Percentiles rank a stretch among this genome's conserved stretches.
Evolutionary conservation across 2,329 filamentous ascomycete species (phyloP).

Genomic region (Endocalyx cinctus): DNA sequence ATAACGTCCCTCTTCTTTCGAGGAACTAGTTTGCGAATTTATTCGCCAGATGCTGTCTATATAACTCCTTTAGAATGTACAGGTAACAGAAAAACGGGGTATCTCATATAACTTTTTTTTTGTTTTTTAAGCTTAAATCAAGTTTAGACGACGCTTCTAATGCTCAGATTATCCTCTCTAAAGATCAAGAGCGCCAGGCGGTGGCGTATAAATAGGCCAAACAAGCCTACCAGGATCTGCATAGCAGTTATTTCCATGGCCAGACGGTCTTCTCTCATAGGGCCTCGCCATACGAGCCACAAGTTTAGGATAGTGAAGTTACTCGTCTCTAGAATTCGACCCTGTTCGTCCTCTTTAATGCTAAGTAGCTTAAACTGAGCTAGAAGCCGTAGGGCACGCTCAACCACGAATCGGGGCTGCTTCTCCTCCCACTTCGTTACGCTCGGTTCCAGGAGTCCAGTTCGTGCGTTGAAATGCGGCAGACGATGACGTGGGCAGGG

Average conservation of each 20-base stretch:
- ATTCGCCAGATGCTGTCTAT: too few relatives aligned
- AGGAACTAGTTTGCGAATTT: too few relatives aligned
- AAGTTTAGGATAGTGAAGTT: constrained; percentile 94
- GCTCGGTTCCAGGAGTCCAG: constrained; percentile 81
- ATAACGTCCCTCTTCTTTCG: too few relatives aligned
- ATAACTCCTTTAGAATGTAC: constrained; percentile 1
- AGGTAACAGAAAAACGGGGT: constrained; percentile 1
- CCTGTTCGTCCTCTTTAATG: constrained; percentile 62
- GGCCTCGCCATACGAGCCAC: constrained; percentile 93
- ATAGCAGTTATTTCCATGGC: constrained; percentile 75
- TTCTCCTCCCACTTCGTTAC: constrained; percentile 69
- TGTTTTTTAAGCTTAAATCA: too few relatives aligned
- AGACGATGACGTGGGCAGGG: constrained; percentile 91
- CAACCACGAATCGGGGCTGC: constrained; percentile 64
- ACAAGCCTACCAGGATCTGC: constrained; percentile 70
- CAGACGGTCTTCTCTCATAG: constrained; percentile 79
- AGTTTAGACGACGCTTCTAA: constrained; percentile 26
- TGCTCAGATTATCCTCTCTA: constrained; percentile 74
- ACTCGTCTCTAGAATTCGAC: constrained; percentile 70
- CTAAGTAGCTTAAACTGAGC: constrained; percentile 63
- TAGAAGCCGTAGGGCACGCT: constrained; percentile 61
- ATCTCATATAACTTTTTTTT: not conserved
- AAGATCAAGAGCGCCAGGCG: constrained; percentile 83
- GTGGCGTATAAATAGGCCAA: constrained; percentile 82
- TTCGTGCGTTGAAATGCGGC: constrained; percentile 80